Evolutionary conservation across 2,329 filamentous ascomycete species (phyloP).

Genomic region (Shiraia bambusicola): DNA sequence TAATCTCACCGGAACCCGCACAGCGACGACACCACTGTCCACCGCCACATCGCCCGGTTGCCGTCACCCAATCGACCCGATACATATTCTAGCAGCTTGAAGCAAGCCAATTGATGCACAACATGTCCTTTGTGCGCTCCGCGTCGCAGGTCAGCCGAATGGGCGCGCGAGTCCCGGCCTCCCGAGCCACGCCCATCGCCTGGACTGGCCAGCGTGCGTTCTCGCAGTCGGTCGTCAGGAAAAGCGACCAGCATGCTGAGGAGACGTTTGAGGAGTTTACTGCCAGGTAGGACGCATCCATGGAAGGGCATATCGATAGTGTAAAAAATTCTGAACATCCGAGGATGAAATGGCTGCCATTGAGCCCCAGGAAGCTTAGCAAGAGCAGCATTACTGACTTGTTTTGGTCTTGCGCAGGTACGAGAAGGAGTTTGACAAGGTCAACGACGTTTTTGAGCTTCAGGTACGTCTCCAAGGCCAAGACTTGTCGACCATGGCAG

Average conservation of each 20-base stretch:
- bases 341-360: conserved; percentile 26
- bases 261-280: conserved; percentile 99
- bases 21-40: conserved; percentile 27
- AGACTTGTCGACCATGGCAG: conserved; percentile 12
- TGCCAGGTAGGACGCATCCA: conserved; percentile 69
- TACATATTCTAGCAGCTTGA: conserved; percentile 21
- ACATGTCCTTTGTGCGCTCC: conserved; percentile 44
- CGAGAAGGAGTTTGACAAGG: conserved; percentile 97
- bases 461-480: conserved; percentile 66
- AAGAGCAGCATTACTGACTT: conserved; percentile 30
- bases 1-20: conserved; percentile 24
- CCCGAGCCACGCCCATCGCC: conserved; percentile 37
- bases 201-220: conserved; percentile 46
- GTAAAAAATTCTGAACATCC: conserved; percentile 17
- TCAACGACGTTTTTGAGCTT: conserved; percentile 99
- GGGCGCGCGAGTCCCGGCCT: conserved; percentile 37
- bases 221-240: conserved; percentile 53
- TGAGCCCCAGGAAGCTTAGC: conserved; percentile 25
- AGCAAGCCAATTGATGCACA: conserved; percentile 30
- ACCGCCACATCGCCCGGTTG: conserved; percentile 24
- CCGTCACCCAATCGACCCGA: conserved; percentile 22
- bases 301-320: conserved; percentile 18
- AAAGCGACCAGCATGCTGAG: conserved; percentile 69
- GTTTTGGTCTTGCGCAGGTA: conserved; percentile 63
- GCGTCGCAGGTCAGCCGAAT: conserved; percentile 38